Evolutionary conservation across 345 rosid species (phyloP), one percentile per base, ranked within the genome.

Genomic region (Heritiera fomes): DNA sequence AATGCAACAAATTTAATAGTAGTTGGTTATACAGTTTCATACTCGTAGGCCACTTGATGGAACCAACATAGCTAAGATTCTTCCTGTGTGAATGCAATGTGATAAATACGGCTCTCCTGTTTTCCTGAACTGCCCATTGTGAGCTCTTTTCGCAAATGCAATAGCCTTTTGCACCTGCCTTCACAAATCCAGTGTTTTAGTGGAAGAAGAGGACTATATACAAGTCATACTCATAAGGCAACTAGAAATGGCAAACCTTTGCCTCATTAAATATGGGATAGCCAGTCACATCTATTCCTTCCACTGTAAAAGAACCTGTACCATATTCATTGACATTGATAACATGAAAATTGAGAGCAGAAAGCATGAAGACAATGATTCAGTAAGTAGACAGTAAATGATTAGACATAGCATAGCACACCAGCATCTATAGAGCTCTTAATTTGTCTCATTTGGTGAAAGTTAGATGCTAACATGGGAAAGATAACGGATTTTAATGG

Each of bases 121-220:
- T 82, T 84, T 91, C 13, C 95, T 83, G 18, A 90, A 85, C 82
- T 90, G 93, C 43, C 95, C 89, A 68, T 82, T 81, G 70, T 91
- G 95, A 78, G 95, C 92, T 58, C 58, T 86, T 77, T 87, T 91
- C 18, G 93, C 90, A 81, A 91, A 91, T 61, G 85, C 87, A 73
- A 91, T 87, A 86, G 95, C 93, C 90, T 86, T 90, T 58, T 75
- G 90, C 86, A 91, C 95, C 95, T 91, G 88, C 90, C 93, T 88
- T 91, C 80, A 84, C 93, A 87, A 59, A 83, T 80, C 63, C 40
- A 72, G 63, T 40, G 41, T 67, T 83, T 87, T 77, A 84, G 85
- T 40, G 71, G 13, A 73, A 75, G 79, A 66, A 77, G 64, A 78
- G 81, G 43, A 77, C 17, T 7, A 68, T 30, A 73, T 15, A 18